Base-by-base conservation (phyloP, 2,329 filamentous ascomycete genomes). In the Penicillium sp. region DNA sequence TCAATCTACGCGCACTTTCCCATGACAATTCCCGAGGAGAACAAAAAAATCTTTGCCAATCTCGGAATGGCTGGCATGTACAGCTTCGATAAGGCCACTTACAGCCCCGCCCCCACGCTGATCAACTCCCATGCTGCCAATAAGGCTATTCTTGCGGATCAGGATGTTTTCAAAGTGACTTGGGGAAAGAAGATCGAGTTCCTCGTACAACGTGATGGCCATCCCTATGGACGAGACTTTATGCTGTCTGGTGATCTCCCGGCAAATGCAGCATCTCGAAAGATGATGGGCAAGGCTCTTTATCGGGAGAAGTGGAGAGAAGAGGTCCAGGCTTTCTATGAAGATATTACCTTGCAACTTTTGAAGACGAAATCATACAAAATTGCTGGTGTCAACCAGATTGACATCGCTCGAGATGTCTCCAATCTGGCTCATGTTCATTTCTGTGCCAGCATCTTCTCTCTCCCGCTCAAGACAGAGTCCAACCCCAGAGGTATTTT, bases 401-500 rank as follows among this genome's bases (percentile, higher is more conserved):
- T 79, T 43, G 77, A 80, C 59, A 73, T 80, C 43, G 71, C 78
- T 50, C 73, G 75, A 12, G 77, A 79, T 53, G 60, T 84, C 34
- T 77, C 79, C 56, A 82, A 82, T 53, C 69, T 80, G 9, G 71
- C 71, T 2, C 80, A 82, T 59, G 76, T 81, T 4, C 78, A 81
- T 63, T 83, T 84, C 64, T 77, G 74, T 51, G 73, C 80, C 0
- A 76, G 78, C 49, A 66, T 84, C 23, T 84, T 83, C 68, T 77
- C 76, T 58, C 66, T 84, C 6, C 81, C 82, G 0, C 65, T 84
- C 29, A 83, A 83, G 66, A 82, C 79, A 0, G 73, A 76, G 2
- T 71, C 77, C 4, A 74, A 77, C 16, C 79, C 79, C 0, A 65
- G 68, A 46, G 81, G 79, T 15, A 67, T 82, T 29, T 82, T 81